These are phyloP conservation scores for Pisolithus tinctorius DNA, from an alignment of 768 basidiomycete species.

Conservation along the genomic window DNA sequence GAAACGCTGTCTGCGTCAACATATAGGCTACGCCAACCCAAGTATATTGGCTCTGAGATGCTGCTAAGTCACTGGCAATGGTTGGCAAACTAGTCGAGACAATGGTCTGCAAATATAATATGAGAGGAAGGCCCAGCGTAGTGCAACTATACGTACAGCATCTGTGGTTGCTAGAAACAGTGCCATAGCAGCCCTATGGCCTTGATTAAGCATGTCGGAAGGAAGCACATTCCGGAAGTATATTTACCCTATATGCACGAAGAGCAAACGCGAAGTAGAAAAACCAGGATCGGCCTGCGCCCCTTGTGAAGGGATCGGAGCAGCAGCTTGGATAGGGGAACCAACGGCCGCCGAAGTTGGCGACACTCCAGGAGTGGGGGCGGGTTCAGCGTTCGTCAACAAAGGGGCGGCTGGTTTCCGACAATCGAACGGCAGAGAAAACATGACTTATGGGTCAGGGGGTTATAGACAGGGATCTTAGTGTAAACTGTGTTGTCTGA, in stretches of 20 bases:
- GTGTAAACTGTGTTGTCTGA: conserved; percentile 2
- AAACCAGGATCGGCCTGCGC: conserved; percentile 19
- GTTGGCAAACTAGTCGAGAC: conserved; percentile 83
- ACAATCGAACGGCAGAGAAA: conserved; percentile 5
- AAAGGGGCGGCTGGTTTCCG: conserved; percentile 1
- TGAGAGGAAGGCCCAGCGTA: background rate
- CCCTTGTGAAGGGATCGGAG: conserved; percentile 16
- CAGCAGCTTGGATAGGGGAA: conserved; percentile 13
- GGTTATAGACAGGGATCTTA: background rate
- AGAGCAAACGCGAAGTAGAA: conserved; percentile 51
- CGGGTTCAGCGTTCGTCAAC: background rate
- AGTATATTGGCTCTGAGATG: conserved; percentile 67
- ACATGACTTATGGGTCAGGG: conserved; percentile 9
- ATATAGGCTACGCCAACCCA: conserved; percentile 86
- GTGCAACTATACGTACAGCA: conserved; percentile 43
- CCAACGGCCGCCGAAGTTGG: conserved; percentile 8
- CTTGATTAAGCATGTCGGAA: conserved; percentile 9
- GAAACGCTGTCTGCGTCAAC: conserved; percentile 80
- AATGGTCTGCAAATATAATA: conserved; percentile 40
- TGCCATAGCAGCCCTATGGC: conserved; percentile 62
- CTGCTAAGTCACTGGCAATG: conserved; percentile 62
- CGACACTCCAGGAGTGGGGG: conserved; percentile 16
- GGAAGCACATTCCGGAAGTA: background rate
- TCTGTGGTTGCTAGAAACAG: conserved; percentile 85
- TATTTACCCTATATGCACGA: conserved; percentile 63